phyloP scores from a whole-genome alignment of 164 flowering plant species.

The Euptelea pleiosperma region DNA sequence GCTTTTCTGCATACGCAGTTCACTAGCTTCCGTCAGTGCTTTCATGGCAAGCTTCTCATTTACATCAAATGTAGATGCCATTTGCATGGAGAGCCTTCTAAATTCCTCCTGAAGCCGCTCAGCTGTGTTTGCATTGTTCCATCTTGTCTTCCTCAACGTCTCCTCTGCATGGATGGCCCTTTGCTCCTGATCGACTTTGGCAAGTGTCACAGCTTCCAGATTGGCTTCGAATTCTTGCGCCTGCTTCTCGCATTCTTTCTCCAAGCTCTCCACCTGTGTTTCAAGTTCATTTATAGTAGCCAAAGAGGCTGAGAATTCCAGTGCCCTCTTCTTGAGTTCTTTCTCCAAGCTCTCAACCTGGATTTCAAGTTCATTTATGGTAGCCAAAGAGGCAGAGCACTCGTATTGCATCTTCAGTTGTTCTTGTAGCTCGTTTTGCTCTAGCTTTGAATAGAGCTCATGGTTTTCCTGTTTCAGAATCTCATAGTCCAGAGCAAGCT shows the following conservation, averaged over 20 bases:
- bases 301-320: constrained; percentile 41
- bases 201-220: constrained; percentile 47
- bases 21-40: constrained; percentile 69
- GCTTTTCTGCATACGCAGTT: constrained; percentile 51
- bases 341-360: constrained; percentile 49
- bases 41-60: constrained; percentile 77
- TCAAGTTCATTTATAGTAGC: constrained; percentile 54
- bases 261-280: constrained; percentile 44
- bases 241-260: constrained; percentile 65
- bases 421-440: constrained; percentile 64
- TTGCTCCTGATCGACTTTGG: constrained; percentile 87
- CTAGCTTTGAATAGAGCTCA: constrained; percentile 52
- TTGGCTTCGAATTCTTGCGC: constrained; percentile 63
- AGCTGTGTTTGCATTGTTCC: constrained; percentile 73
- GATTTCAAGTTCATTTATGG: constrained; percentile 44
- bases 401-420: constrained; percentile 69
- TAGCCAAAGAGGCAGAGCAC: constrained; percentile 38
- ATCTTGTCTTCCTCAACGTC: constrained; percentile 55
- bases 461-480: constrained; percentile 77
- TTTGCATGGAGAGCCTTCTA: constrained; percentile 62
- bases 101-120: constrained; percentile 87
- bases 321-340: constrained; percentile 41
- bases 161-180: constrained; percentile 89
- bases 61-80: constrained; percentile 75
- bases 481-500: constrained; percentile 77